Percentiles rank a stretch among this genome's conserved stretches.
These are phyloP conservation scores for Saturnispora dispora DNA, from an alignment of 805 yeast genomes.

Conservation along the genomic window DNA sequence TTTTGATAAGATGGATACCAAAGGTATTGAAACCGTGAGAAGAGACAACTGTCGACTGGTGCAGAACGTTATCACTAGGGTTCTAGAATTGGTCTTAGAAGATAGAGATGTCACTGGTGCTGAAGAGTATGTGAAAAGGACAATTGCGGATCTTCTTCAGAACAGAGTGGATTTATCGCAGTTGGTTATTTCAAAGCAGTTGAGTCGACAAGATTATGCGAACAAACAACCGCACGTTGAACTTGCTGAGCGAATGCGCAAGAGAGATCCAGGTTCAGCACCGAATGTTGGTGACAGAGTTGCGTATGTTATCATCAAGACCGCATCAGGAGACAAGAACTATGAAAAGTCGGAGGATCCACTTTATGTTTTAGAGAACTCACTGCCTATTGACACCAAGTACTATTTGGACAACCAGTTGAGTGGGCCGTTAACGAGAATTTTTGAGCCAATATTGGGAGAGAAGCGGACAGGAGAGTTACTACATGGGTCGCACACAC, in stretches of 20 bases:
- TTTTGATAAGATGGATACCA: slow-evolving; percentile 94
- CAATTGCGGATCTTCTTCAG: slow-evolving; percentile 84
- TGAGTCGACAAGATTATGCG: slow-evolving; percentile 83
- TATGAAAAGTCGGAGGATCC: slow-evolving; percentile 98
- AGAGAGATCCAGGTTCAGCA: slow-evolving; percentile 96
- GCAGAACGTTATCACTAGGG: slow-evolving; percentile 88
- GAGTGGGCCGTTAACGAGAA: slow-evolving; percentile 85
- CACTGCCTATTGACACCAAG: slow-evolving; percentile 87
- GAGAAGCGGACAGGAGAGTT: slow-evolving; percentile 72
- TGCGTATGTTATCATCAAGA: slow-evolving; percentile 85
- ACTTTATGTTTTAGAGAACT: slow-evolving; percentile 80
- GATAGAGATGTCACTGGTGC: slow-evolving; percentile 84
- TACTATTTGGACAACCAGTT: slow-evolving; percentile 89
- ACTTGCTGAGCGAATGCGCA: slow-evolving; percentile 88
- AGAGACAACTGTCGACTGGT: slow-evolving; percentile 95
- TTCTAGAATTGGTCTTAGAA: slow-evolving; percentile 73
- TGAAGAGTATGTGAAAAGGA: slow-evolving; percentile 70
- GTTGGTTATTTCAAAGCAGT: slow-evolving; percentile 85
- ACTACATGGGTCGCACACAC: slow-evolving; percentile 75
- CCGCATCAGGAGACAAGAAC: slow-evolving; percentile 67
- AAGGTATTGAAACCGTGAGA: slow-evolving; percentile 97
- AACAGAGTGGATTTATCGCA: slow-evolving; percentile 89
- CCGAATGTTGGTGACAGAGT: slow-evolving; percentile 97
- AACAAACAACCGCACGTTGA: slow-evolving; percentile 98
- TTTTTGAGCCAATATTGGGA: slow-evolving; percentile 91